Evolutionary conservation across 768 basidiomycete genomes (phyloP), one percentile per base, ranked within the genome.

Genomic region (Rubroboletus satanas): DNA sequence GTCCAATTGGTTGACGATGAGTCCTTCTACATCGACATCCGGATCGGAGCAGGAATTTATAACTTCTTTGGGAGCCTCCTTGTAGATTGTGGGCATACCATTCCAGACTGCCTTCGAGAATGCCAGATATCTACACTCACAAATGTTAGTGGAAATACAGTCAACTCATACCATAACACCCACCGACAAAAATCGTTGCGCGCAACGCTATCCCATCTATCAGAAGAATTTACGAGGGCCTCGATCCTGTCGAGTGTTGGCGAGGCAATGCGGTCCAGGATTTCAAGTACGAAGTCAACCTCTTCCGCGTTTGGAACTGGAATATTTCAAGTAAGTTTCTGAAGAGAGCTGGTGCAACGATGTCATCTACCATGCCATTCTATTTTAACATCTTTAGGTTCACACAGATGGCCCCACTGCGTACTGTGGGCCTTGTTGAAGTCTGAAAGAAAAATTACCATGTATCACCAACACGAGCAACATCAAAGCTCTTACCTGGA

Each of bases 111-210:
- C 83, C 62, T 87, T 80, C 17, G 87, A 82, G 28, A 84, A 80
- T 57, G 86, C 81, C 41, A 93, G 72, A 66, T 83, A 85, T 45
- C 90, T 83, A 55, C n/a, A 11, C 38, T 44, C 48, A 51, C 5
- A 45, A 2, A 53, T 33, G 33, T 62, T 50, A 55, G 11, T 31
- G 28, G 29, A 37, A 42, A 15, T 31, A 51, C 28, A 32, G 18
- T 15, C 42, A 1, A 60, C 28, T 11, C 17, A 42, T 32, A 44
- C 33, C n/a, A 1, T 29, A 57, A 29, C 21, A 66, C 76, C 55
- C 70, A 87, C 82, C 93, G 82, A 73, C 94, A 97, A 64, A 92
- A 90, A 67, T 90, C 90, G 63, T 90, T 91, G 38, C 88, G 82
- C 56, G 80, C 76, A 41, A 81, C 71, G 53, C 73, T 81, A 62